phyloP scores from a whole-genome alignment of 73 alveolate genomes.

The Tetrahymena elliotti region DNA sequence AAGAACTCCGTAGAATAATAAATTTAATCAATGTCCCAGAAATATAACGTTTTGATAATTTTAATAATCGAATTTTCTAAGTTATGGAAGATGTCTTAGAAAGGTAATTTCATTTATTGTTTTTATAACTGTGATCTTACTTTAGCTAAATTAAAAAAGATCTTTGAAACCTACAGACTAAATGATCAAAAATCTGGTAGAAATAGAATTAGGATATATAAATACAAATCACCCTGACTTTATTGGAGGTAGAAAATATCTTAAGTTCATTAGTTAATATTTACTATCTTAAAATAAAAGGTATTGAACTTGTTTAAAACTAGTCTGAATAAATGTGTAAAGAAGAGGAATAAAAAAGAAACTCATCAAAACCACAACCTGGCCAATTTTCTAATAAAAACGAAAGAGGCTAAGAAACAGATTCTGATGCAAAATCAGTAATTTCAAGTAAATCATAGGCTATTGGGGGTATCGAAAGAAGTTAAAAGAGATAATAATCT shows the following conservation, averaged over 20 bases:
- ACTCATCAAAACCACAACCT: slow-evolving; percentile 6
- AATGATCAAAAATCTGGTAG: slow-evolving; percentile 56
- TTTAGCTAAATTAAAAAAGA: slow-evolving; percentile 25
- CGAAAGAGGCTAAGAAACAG: slow-evolving; percentile 8
- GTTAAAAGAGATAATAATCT: background rate
- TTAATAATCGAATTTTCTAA: slow-evolving; percentile 46
- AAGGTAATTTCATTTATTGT: background rate
- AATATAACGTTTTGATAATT: slow-evolving; percentile 47
- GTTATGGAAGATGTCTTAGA: slow-evolving; percentile 39
- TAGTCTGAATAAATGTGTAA: background rate
- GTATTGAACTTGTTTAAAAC: slow-evolving; percentile 37
- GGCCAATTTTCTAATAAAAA: background rate
- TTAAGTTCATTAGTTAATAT: no score
- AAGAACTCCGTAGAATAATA: slow-evolving; percentile 64
- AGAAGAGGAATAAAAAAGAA: slow-evolving; percentile 11
- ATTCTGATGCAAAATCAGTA: background rate
- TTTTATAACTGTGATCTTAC: background rate
- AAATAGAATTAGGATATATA: slow-evolving; percentile 67
- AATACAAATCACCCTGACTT: slow-evolving; percentile 81
- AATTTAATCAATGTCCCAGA: slow-evolving; percentile 56
- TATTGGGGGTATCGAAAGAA: background rate
- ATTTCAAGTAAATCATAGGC: background rate
- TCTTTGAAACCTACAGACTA: slow-evolving; percentile 59
- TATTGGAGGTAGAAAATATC: slow-evolving; percentile 31
- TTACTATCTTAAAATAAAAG: background rate